Conservation (phyloP, 192 early-diverging fungal genomes). For the Linnemannia exigua region DNA sequence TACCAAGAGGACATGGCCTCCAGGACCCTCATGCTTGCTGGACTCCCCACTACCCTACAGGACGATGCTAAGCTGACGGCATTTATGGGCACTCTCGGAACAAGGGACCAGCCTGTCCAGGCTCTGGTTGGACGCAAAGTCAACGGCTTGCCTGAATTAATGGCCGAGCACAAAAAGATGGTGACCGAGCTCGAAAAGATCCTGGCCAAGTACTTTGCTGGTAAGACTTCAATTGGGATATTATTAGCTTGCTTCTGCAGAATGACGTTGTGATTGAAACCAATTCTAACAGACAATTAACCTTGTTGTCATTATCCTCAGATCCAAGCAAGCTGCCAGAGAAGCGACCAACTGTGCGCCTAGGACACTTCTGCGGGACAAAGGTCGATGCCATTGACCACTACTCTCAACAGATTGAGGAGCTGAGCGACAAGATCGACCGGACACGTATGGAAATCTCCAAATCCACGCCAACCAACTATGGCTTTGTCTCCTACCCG, state of each 20-base stretch:
- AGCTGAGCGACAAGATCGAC: slow-evolving; percentile 68
- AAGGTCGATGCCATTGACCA: slow-evolving; percentile 81
- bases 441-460: slow-evolving; percentile 59
- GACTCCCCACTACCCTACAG: slow-evolving; percentile 70
- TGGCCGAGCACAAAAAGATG: slow-evolving; percentile 73
- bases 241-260: not conserved
- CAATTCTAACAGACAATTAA: not conserved
- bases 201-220: slow-evolving; percentile 68
- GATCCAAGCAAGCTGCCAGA: slow-evolving; percentile 47
- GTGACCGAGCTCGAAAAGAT: slow-evolving; percentile 77
- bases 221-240: slow-evolving; percentile 20
- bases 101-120: slow-evolving; percentile 63
- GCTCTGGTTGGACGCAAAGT: slow-evolving; percentile 77
- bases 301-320: not conserved
- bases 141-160: slow-evolving; percentile 72
- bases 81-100: slow-evolving; percentile 61
- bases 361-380: slow-evolving; percentile 56
- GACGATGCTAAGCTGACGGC: slow-evolving; percentile 65
- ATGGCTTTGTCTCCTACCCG: slow-evolving; percentile 78
- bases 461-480: slow-evolving; percentile 70
- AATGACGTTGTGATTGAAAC: not conserved
- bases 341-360: slow-evolving; percentile 59
- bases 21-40: slow-evolving; percentile 76
- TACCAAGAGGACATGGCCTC: slow-evolving; percentile 77
- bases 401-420: slow-evolving; percentile 74